These are phyloP conservation scores for Vigna radiata DNA, from an alignment of 306 rosid species.

Conservation along the genomic window DNA sequence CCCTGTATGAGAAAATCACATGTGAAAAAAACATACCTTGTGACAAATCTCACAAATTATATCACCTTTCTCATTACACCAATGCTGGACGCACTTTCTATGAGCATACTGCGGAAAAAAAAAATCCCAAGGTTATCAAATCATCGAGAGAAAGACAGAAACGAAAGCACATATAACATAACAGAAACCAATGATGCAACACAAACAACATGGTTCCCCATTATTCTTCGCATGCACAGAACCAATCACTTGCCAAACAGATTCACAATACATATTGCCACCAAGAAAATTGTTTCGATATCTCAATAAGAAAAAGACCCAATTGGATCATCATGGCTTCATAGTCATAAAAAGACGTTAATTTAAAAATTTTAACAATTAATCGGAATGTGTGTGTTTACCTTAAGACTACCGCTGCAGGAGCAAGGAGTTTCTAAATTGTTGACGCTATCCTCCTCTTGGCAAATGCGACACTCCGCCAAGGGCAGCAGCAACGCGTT, in stretches of 20 bases:
- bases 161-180: neutral
- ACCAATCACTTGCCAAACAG: neutral
- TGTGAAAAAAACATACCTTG: constrained; percentile 58
- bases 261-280: neutral
- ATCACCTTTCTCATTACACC: constrained; percentile 97
- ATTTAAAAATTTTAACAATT: too few species aligned
- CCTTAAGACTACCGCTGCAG: constrained; percentile 93
- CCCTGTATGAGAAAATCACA: neutral
- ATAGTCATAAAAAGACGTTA: too few species aligned
- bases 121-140: neutral
- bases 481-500: constrained; percentile 63
- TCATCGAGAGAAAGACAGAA: neutral
- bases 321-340: neutral
- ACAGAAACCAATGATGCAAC: neutral
- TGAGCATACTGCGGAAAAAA: constrained; percentile 70
- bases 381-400: neutral
- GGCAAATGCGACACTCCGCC: constrained; percentile 93
- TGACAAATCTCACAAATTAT: constrained; percentile 88
- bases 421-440: constrained; percentile 81
- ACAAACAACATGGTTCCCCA: neutral
- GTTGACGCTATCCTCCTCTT: constrained; percentile 73
- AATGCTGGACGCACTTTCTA: constrained; percentile 91
- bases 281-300: neutral
- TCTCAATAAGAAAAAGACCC: neutral
- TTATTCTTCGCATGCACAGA: constrained; percentile 10